These are phyloP conservation scores for Trypanosomatidae sp. DNA, from an alignment of 208 protist genomes.

Conservation along the genomic window DNA sequence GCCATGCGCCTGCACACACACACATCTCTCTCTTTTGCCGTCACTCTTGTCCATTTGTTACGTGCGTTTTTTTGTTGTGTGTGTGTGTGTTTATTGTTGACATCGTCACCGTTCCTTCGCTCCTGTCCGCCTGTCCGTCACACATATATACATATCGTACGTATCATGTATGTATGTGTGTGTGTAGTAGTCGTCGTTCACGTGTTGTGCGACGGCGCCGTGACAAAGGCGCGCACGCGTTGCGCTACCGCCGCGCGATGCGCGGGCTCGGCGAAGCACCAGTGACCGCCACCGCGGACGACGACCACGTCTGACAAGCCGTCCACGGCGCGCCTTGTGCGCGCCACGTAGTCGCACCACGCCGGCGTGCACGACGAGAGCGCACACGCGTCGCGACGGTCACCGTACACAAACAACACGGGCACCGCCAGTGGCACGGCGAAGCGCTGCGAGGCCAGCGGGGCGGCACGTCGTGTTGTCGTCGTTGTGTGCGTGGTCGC, in stretches of 20 bases:
- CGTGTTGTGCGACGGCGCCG: constrained; percentile 2
- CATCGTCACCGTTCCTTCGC: too few species aligned
- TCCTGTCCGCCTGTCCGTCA: too few species aligned
- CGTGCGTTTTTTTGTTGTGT: too few species aligned
- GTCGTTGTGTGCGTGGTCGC: too few species aligned
- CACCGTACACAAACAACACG: constrained; percentile 62
- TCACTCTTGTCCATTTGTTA: too few species aligned
- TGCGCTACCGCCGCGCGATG: constrained; percentile 30
- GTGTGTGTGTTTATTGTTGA: too few species aligned
- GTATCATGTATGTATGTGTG: too few species aligned
- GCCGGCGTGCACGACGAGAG: constrained; percentile 44
- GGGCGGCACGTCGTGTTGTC: too few species aligned
- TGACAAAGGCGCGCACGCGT: constrained; percentile 29
- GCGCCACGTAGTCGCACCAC: constrained; percentile 43
- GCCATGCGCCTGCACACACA: too few species aligned
- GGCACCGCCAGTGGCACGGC: constrained; percentile 42
- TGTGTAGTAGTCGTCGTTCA: too few species aligned
- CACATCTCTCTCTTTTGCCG: too few species aligned
- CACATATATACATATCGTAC: too few species aligned
- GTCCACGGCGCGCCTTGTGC: constrained; percentile 26
- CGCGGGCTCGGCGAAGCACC: constrained; percentile 61
- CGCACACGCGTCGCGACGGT: constrained; percentile 23
- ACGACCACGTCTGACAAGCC: constrained; percentile 53
- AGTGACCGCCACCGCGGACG: constrained; percentile 51
- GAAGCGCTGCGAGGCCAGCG: constrained; percentile 31